Evolutionary conservation across 805 yeast genomes (phyloP), one percentile per base, ranked within the genome.

Genomic region (Sugiyamaella floridensis): DNA sequence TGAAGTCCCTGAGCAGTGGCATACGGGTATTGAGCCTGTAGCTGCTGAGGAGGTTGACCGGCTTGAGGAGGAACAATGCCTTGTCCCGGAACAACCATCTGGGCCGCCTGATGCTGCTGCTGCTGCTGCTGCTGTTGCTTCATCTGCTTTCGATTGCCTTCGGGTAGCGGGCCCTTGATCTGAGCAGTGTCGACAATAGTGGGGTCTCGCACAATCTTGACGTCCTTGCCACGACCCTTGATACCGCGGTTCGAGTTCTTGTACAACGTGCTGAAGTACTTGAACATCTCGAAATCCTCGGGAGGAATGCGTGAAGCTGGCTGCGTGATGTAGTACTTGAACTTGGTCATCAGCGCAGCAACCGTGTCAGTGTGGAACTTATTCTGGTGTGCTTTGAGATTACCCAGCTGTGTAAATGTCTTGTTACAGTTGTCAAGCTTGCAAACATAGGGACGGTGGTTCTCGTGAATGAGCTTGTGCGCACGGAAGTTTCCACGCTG

Each of bases 401-500:
- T 90, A 2, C 97, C 97, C 61, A 90, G 74, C 71, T 90, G 98
- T 1, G 97, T 86, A 63, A 90, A 90, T 4, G 85, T 77, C 70
- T 89, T 89, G 59, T 79, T 82, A 70, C 97, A 90, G 54, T 77
- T 75, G 67, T 89, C 96, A 55, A 90, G 75, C 61, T 79, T 80
- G 70, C 97, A 90, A 52, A 79, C 78, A 64, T 75, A 87, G 6
- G 96, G 97, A 62, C 86, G 83, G 52, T 80, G 72, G 60, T 86
- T 82, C 52, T 82, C 83, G 69, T 89, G 97, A 0, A 95, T 89
- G 54, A 87, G 71, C 66, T 76, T 74, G 69, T 90, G 98, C 2
- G 96, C 95, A 22, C 92, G 90, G 59, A 88, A 76, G 69, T 90
- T 90, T 15, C 98, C 98, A 68, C 90, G 87, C 62, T 96, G 78